Evolutionary conservation across 352 stramenopile species (phyloP), one percentile per base, ranked within the genome.

Genomic region (Phytopythium chamaehyphon): DNA sequence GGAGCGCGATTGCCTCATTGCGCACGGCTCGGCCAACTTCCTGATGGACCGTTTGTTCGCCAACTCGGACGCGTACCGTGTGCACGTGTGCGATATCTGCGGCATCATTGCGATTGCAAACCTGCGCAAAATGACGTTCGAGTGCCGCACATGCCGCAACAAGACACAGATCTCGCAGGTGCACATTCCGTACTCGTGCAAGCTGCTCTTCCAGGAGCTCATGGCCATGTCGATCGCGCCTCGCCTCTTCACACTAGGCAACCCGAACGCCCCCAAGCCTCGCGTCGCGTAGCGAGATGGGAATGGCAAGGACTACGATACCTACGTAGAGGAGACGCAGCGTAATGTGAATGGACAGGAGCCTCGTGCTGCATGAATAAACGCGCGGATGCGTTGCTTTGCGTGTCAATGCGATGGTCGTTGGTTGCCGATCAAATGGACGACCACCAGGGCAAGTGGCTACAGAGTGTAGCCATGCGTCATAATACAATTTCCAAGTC

Each of bases 1-100:
- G 98, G 98, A 99, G 81, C 97, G 98, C 64, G 98, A 99, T 90
- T 99, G 96, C 71, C 71, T 99, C 48, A 98, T 99, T 61, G 98
- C 96, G 7, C 97, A 99, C 76, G 98, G 98, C 33, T 98, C 95
- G 49, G 96, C 97, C 45, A 98, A 98, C 71, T 99, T 99, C 75
- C 90, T 99, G 59, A 96, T 98, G 58, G 98, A 99, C 80, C 90
- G 98, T 8, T 88, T 99, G 64, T 99, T 99, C 62, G 91, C 93
- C 55, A 99, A 99, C 76, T 99, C 93, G 40, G 98, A 99, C 69
- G 88, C 97, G 35, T 99, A 99, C 77, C 86, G 95, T 40, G 96
- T 99, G 43, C 95, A 99, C 71, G 96, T 99, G 64, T 99, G 98
- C 69, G 89, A 99, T 67, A 83, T 94, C 38, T 99, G 98, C 69